Evolutionary conservation across 495 filamentous ascomycete species (phyloP), one percentile per base, ranked within the genome.

Genomic region (Xanthoparmelia taractica): DNA sequence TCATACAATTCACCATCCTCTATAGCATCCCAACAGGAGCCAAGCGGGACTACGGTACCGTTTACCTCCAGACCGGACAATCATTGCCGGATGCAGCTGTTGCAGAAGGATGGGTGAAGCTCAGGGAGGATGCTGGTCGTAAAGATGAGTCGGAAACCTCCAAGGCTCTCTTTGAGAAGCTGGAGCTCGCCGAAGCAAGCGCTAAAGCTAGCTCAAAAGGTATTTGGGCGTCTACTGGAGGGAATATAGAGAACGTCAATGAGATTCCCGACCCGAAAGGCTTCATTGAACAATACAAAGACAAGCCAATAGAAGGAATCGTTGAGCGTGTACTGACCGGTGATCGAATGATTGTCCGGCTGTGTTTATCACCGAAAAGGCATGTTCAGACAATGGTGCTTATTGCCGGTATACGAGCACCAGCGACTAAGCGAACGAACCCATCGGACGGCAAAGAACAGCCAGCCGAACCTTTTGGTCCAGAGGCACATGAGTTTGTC

Each of bases 321-420:
- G 82, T 97, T 54, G 95, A 99, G 80, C 85, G 88, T 66, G 90
- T 97, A 52, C 78, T 97, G 63, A 91, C 84, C 66, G 95, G 92
- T 59, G 95, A 99, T 72, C 87, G 93, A 52, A 75, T 96, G 64
- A 85, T 96, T 60, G 77, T 92, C n/a, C 87, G 95, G 54, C 78
- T 99, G 59, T 75, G 94, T 48, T 71, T 92, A 23, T 80, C 83
- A 6, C 85, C 91, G 1, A 84, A 85, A 65, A 84, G 89, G 72
- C 94, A 99, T 70, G 74, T 87, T 59, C 92, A 97, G 75, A 86
- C 84, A 12, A 85, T 96, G 71, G 81, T 92, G 57, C 82, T 96
- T n/a, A 72, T 97, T 69, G 95, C 93, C 31, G 95, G 95, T 67
- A 84, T 99, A 65, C 84, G 90, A 29, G 83, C 93, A 18, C 95